Base-by-base conservation (phyloP, 2,329 filamentous ascomycete genomes). In the Fusarium veterinarium region DNA sequence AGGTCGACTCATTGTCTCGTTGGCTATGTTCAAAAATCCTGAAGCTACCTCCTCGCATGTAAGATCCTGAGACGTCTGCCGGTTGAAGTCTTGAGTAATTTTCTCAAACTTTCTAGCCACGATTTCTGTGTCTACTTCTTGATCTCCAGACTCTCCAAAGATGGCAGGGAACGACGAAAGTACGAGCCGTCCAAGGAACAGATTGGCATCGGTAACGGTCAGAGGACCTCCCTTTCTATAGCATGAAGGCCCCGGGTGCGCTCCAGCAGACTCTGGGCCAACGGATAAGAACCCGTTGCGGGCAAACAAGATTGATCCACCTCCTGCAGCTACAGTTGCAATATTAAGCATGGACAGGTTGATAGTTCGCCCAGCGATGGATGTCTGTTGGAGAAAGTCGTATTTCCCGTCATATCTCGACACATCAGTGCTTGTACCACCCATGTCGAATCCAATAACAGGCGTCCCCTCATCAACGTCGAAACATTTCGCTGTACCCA, bases 1-100 rank as follows among this genome's bases (percentile, higher is more conserved):
- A 0, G 93, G 93, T 35, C 92, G 85, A 7, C 90, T 91, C 92
- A 94, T 94, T 0, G 91, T 90, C 80, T 93, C 91, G 72, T 94
- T 94, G 5, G 92, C 92, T 46, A 94, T 91, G 67, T 92, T 90
- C 76, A 94, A 87, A 75, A 94, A 94, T 0, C 92, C 93, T 69
- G 91, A 90, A 0, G 92, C 92, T 41, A 83, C 77, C n/a, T 83
- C 80, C 37, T 82, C 79, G 0, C 79, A 64, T 0, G 77, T 79
- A 30, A 81, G 72, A 66, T 67, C 75, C 28, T 80, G 79, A 1
- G 74, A 70, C 1, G 81, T 77, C 59, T 83, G 80, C 3, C 51
- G 49, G 59, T 86, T 87, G 71, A 86, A 82, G 6, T 79, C 77
- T 2, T 71, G 75, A 0, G 84, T 82, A 10, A 87, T 76, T 8